Evolutionary conservation across 805 yeast genomes (phyloP), one percentile per base, ranked within the genome.

Genomic region (Lachancea nothofagi): DNA sequence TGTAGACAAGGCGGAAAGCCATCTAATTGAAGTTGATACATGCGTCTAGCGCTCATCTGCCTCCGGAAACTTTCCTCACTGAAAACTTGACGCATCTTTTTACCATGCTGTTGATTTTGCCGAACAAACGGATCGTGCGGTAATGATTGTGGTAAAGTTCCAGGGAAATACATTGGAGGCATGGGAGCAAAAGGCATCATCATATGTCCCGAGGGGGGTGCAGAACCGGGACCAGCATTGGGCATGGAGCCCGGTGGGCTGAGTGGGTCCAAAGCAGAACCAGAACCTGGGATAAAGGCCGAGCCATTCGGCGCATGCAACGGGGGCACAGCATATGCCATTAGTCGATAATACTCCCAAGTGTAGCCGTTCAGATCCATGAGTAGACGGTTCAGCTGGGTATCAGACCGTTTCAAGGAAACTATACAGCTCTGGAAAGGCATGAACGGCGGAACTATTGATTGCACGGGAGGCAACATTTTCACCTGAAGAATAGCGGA

Each of bases 41-140:
- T 60, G 14, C 56, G 54, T 35, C 64, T 50, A 12, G 56, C 51
- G 9, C 62, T 57, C 65, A 60, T 60, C 43, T 60, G 65, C 35
- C 49, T 55, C 23, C 65, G 54, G 35, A 60, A 60, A 29, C 56
- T 51, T 14, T 42, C 46, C 42, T 60, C 64, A 41, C 59, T 59
- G 38, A 59, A 59, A 18, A 59, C 55, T 35, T 53, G 57, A 31
- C 53, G 58, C 35, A 59, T 39, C 35, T 52, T 51, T 28, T 47
- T 54, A 7, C 42, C 39, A 17, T 34, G 43, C 33, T 31, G 43
- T 20, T 33, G 43, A 25, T 21, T 34, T 27, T 38, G 43, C 28
- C 34, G 38, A 7, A 35, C 10, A 24, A 14, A 33, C 18, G 28
- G 12, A n/a, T 27, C 37, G 15, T 23, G 44, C 27, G 25, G 32